These are phyloP conservation scores for Alternaria sp. DNA, from an alignment of 2,329 filamentous ascomycete genomes.

Conservation along the genomic window DNA sequence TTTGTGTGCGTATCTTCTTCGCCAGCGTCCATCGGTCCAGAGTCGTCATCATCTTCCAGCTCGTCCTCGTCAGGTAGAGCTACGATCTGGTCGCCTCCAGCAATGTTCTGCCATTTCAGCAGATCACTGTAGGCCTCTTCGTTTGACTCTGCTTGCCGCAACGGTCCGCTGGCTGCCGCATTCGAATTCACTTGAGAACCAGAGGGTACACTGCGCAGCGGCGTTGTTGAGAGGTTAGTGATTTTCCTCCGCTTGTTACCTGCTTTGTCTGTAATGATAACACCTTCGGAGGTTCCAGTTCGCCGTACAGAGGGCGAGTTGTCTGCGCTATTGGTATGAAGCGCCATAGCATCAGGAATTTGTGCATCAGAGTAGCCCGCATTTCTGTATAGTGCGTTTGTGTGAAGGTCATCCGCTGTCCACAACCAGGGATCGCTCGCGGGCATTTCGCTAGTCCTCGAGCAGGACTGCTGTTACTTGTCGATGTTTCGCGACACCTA, in stretches of 20 bases:
- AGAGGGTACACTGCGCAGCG: background rate
- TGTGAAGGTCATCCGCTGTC: slow-evolving; percentile 71
- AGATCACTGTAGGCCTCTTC: slow-evolving; percentile 39
- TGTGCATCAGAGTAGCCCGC: slow-evolving; percentile 37
- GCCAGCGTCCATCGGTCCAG: slow-evolving; percentile 8
- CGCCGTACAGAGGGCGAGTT: background rate
- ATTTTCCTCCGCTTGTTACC: slow-evolving; percentile 17
- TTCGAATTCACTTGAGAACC: background rate
- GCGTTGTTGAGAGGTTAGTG: background rate
- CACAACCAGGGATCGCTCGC: slow-evolving; percentile 74
- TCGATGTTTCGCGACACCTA: background rate
- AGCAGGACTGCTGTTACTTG: background rate
- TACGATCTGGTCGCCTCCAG: slow-evolving; percentile 10
- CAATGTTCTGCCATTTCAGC: slow-evolving; percentile 27
- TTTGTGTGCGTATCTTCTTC: slow-evolving; percentile 14
- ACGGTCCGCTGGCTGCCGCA: background rate
- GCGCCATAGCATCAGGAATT: slow-evolving; percentile 58
- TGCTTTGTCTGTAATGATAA: background rate
- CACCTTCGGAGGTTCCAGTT: background rate
- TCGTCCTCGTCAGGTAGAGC: slow-evolving; percentile 15
- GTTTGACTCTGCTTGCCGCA: background rate
- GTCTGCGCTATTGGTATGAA: slow-evolving; percentile 54
- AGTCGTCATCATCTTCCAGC: slow-evolving; percentile 15
- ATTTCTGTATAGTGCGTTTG: slow-evolving; percentile 68
- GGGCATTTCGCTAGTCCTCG: background rate